Evolutionary conservation across 176 grass and related monocot species (phyloP).

Genomic region (Oryza meyeriana): DNA sequence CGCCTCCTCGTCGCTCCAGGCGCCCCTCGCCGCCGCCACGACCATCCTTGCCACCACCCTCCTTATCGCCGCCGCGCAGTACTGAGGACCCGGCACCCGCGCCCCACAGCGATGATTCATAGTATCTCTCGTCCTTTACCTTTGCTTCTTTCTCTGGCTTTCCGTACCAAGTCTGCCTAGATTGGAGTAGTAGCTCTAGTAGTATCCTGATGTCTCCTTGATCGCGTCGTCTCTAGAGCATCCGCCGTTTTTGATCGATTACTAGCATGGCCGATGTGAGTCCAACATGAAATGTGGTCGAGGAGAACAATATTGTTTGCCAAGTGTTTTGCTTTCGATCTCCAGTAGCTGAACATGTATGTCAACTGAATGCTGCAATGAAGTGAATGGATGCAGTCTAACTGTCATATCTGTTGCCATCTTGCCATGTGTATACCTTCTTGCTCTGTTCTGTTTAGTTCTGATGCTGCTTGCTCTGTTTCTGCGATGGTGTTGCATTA

Average conservation of each 20-base stretch:
- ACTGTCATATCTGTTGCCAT: background rate
- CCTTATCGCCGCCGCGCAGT: background rate
- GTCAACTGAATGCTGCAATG: background rate
- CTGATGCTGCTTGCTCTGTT: background rate
- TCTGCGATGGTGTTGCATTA: background rate
- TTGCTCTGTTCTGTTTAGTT: background rate
- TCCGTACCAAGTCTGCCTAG: background rate
- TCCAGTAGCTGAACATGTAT: slow-evolving; percentile 7
- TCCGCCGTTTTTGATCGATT: background rate
- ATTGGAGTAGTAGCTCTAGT: background rate
- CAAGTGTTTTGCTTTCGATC: background rate
- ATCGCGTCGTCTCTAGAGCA: background rate
- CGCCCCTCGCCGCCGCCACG: background rate
- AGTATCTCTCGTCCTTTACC: background rate
- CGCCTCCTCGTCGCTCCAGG: background rate
- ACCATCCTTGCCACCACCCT: background rate
- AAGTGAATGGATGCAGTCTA: background rate
- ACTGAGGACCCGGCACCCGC: background rate
- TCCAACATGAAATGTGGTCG: background rate
- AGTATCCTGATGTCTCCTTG: background rate
- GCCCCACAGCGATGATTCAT: background rate
- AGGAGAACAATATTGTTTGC: slow-evolving; percentile 14
- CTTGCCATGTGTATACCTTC: background rate
- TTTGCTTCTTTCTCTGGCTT: background rate
- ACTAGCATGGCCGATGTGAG: background rate